These are phyloP conservation scores for Talaromyces marneffei DNA, from an alignment of 2,329 filamentous ascomycete species.

Conservation along the genomic window DNA sequence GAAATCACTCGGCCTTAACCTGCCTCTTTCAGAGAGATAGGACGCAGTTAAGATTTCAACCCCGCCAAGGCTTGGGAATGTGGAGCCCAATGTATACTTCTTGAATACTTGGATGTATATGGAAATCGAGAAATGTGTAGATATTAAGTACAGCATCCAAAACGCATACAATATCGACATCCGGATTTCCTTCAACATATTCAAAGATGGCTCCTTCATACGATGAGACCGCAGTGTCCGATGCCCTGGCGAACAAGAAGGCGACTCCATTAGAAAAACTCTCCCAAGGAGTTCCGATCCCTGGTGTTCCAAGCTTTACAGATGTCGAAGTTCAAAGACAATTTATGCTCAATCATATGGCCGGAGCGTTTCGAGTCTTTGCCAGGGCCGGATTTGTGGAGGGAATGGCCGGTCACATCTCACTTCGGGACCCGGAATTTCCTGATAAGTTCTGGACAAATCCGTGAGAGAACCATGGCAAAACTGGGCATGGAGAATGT, in stretches of 20 bases:
- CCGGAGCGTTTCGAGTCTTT: neutral
- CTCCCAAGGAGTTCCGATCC: neutral
- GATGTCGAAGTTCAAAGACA: neutral
- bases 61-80: neutral
- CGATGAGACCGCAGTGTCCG: neutral
- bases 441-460: neutral
- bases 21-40: neutral
- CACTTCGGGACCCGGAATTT: neutral
- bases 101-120: neutral
- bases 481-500: accelerated
- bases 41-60: neutral
- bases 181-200: neutral
- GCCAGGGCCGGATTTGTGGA: neutral
- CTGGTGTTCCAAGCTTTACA: neutral
- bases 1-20: neutral
- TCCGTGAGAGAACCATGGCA: neutral
- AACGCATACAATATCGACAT: neutral
- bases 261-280: neutral
- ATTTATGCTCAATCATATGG: neutral
- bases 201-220: neutral
- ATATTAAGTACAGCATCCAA: neutral
- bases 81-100: neutral
- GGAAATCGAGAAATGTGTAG: neutral
- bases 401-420: neutral
- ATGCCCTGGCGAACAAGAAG: neutral